Evolutionary conservation across 257 asterid species (phyloP).

Genomic region (Solanum tacnaense): DNA sequence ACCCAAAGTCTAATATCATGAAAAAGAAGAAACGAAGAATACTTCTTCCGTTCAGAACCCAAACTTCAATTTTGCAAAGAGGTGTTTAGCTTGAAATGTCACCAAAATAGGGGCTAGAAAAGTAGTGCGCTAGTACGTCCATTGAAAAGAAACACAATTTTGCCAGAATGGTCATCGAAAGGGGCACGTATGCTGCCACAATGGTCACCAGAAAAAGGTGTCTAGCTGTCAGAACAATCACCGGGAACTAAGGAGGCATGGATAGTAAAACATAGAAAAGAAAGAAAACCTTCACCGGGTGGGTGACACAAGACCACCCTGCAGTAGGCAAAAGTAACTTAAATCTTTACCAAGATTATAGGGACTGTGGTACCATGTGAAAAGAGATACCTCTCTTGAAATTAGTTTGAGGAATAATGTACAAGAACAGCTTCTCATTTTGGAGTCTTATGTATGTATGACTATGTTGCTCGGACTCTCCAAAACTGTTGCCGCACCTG

Average conservation of each 20-base stretch:
- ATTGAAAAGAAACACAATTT: neutral
- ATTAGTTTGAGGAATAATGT: neutral
- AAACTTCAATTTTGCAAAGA: neutral
- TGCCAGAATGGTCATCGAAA: neutral
- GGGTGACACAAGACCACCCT: neutral
- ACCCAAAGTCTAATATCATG: neutral
- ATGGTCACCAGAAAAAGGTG: neutral
- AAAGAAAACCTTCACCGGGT: neutral
- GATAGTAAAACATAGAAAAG: neutral
- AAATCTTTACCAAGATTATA: neutral
- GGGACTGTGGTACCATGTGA: neutral
- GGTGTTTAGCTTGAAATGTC: neutral
- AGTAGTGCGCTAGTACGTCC: neutral
- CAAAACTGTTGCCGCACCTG: no score
- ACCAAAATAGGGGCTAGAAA: neutral
- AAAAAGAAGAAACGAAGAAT: neutral
- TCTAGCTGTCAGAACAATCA: neutral
- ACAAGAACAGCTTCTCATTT: neutral
- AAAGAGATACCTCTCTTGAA: neutral
- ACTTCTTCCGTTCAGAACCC: neutral
- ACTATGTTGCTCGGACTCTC: neutral
- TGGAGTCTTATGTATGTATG: neutral
- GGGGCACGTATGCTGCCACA: neutral
- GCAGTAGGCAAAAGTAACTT: neutral
- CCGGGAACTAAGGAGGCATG: neutral